Evolutionary conservation across 768 basidiomycete genomes (phyloP), one percentile per base, ranked within the genome.

Genomic region (Steccherinum ochraceum): DNA sequence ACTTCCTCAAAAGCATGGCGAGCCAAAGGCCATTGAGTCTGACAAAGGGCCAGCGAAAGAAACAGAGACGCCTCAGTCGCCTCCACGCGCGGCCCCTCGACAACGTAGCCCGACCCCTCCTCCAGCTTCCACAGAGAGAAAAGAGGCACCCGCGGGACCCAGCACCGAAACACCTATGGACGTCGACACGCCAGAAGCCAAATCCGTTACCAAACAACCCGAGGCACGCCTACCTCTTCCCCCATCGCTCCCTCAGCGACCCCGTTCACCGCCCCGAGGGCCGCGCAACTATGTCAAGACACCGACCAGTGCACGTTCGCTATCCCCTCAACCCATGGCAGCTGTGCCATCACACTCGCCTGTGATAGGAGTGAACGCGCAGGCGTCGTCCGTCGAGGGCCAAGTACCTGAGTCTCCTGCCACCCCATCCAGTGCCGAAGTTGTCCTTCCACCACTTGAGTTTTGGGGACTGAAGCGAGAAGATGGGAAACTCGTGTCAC

Each of bases 341-440:
- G 16, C 16, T 35, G 35, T 35, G 10, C 35, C 46, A 18, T 58
- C 52, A 27, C 49, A 54, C 1, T 23, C 41, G 16, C 45, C 54
- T 12, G 46, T 21, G 26, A 26, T 58, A 12, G 58, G 58, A 3
- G 40, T 54, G 3, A 61, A 53, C 30, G 58, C 59, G 16, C 4
- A 56, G 50, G 18, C 49, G 53, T 23, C 35, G 40, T 20, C 24
- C n/a, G n/a, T n/a, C n/a, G n/a, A n/a, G n/a, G n/a, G 40, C 21
- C 52, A 35, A 19, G 10, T 43, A 13, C 2, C 10, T 43, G n/a
- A 7, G 41, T 7, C 21, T n/a, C 41, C 16, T 5, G 41, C 7
- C 18, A 43, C 41, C 7, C 16, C 41, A 5, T 5, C 41, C 21
- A n/a, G n/a, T n/a, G n/a, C n/a, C n/a, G n/a, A n/a, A n/a, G 41